A percentile compares a stretch with the other conserved stretches of the same genome.
phyloP scores from a whole-genome alignment of 2,329 filamentous ascomycete genomes.

The Emydomyces testavorans region DNA sequence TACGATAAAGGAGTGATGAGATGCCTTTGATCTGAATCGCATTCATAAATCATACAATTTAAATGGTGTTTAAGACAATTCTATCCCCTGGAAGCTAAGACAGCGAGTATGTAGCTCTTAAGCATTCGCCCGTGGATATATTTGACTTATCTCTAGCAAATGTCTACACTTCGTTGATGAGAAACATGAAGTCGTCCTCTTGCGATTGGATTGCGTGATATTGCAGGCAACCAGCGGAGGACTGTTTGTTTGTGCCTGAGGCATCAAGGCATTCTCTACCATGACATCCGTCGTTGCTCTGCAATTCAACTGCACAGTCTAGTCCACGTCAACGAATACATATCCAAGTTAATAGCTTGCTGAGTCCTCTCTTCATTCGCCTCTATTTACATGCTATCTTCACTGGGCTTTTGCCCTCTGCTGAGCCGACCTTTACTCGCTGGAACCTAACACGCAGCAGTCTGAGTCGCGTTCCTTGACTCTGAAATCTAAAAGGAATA shows the following conservation, averaged over 20 bases:
- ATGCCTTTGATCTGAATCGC: not conserved
- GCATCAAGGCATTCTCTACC: not conserved
- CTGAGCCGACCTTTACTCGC: not conserved
- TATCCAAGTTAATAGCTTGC: constrained; percentile 2
- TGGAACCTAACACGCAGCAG: not conserved
- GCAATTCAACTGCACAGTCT: not conserved
- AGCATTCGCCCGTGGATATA: too few species aligned
- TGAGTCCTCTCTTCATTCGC: not conserved
- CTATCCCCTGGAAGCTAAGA: too few species aligned
- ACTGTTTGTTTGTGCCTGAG: too few species aligned
- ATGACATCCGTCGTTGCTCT: not conserved
- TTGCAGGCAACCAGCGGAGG: too few species aligned
- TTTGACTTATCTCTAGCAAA: too few species aligned
- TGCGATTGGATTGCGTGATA: too few species aligned
- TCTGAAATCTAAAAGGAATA: not conserved
- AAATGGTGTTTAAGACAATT: too few species aligned
- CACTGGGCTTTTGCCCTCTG: not conserved
- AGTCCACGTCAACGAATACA: constrained; percentile 1
- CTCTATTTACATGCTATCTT: not conserved
- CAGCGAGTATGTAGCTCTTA: too few species aligned
- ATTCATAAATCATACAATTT: too few species aligned
- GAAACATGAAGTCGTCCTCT: not conserved
- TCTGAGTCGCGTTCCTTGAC: not conserved
- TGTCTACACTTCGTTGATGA: too few species aligned
- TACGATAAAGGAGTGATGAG: too few species aligned